Evolutionary conservation across 2,329 filamentous ascomycete species (phyloP), one percentile per base, ranked within the genome.

Genomic region (Fusarium keratoplasticum): DNA sequence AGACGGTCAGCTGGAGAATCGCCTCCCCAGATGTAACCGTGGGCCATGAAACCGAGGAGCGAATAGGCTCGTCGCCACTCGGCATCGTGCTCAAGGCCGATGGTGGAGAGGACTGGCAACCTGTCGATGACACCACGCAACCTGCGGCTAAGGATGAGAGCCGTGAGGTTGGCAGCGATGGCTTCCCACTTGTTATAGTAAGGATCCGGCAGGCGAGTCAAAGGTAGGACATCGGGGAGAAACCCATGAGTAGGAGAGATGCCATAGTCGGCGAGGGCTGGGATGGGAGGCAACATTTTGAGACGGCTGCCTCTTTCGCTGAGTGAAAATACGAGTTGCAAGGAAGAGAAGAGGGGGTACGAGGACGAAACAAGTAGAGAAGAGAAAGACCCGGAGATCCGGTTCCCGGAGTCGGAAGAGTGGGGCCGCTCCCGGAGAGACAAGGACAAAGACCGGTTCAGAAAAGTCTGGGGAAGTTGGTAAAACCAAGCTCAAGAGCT

Each of bases 111-210:
- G 64, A 97, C 87, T 9, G 96, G 95, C 69, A 99, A 88, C 52
- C 89, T 87, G 76, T 98, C 92, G 68, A 98, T 89, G 69, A 95
- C 90, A 60, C 91, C 89, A 54, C 95, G 92, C 72, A 99, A 87
- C 70, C 95, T 92, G 82, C 93, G 94, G 83, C 92, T 97, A 66
- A 98, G 88, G 61, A 98, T 91, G 69, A 98, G 87, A 14, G 92
- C 91, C 84, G 98, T 96, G 33, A 99, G 88, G 80, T 98, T 98
- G 76, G 92, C 89, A 36, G 93, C 90, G 59, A 98, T 89, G 54
- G 93, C 90, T 84, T 99, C 96, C 96, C 96, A 99, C 80, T 95
- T 94, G 82, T 94, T 92, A 84, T 98, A 99, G 86, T 98, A 98
- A 4, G 93, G 90, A 80, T 98, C 94, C 11, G 95, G 93, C 16